phyloP scores from a whole-genome alignment of 495 filamentous ascomycete species.

The Daldinia caldariorum region DNA sequence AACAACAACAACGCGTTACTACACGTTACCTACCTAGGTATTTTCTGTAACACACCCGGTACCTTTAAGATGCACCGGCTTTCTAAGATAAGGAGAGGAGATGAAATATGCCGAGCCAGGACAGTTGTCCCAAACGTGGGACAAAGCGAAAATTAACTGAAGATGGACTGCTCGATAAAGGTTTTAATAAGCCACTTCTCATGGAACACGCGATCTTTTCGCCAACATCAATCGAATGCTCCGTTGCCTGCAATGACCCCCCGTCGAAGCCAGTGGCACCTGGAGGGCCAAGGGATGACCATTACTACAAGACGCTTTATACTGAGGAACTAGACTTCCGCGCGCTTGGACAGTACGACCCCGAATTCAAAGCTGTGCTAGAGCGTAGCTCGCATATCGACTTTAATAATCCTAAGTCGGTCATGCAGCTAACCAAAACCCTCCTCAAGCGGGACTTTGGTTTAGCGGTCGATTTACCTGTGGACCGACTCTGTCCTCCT shows the following conservation, averaged over 20 bases:
- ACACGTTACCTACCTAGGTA: no score
- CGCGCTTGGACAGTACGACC: constrained; percentile 48
- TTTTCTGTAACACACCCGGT: not conserved
- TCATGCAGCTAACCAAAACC: constrained; percentile 84
- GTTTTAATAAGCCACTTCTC: not conserved
- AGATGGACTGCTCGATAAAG: constrained; percentile 11
- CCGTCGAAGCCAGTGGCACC: not conserved
- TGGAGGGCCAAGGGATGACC: constrained; percentile 42
- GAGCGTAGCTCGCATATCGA: constrained; percentile 74
- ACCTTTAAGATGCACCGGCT: constrained; percentile 8
- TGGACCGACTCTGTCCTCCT: constrained; percentile 89
- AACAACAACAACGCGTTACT: no score
- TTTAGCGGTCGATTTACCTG: constrained; percentile 73
- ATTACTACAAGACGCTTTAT: constrained; percentile 53
- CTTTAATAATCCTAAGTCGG: constrained; percentile 80
- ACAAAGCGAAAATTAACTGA: constrained; percentile 39
- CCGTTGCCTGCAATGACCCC: not conserved
- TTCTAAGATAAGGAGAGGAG: constrained; percentile 6
- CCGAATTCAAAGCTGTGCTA: constrained; percentile 52
- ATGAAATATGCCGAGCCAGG: constrained; percentile 5
- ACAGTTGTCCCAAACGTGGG: constrained; percentile 6
- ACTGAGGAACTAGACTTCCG: constrained; percentile 49
- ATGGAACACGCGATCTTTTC: not conserved
- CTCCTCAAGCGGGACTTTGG: constrained; percentile 80
- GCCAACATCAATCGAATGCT: not conserved